phyloP scores from a whole-genome alignment of 345 rosid genomes.

The Bruguiera parviflora region DNA sequence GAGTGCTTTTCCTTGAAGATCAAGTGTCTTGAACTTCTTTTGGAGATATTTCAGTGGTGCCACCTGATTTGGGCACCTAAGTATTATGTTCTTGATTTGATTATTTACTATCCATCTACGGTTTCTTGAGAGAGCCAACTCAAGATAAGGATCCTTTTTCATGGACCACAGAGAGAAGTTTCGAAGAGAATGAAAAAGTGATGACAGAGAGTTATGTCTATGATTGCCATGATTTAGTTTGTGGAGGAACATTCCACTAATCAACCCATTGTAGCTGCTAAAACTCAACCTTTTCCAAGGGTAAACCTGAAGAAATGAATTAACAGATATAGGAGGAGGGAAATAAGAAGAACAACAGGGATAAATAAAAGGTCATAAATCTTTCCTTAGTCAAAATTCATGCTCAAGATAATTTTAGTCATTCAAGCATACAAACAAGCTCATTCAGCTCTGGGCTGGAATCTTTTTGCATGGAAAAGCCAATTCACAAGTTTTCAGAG shows the following conservation, averaged over 20 bases:
- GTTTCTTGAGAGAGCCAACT: constrained; percentile 74
- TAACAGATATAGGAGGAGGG: too few relatives aligned
- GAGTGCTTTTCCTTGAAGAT: constrained; percentile 88
- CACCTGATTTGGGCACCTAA: constrained; percentile 63
- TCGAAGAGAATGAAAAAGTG: constrained; percentile 18
- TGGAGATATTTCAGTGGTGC: constrained; percentile 57
- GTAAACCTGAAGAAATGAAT: too few relatives aligned
- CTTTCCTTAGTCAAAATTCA: too few relatives aligned
- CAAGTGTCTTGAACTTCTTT: constrained; percentile 89
- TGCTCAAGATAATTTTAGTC: too few relatives aligned
- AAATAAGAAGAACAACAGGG: too few relatives aligned
- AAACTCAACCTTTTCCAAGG: too few relatives aligned
- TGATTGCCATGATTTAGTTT: neutral
- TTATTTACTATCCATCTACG: constrained; percentile 86
- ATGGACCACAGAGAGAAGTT: constrained; percentile 84
- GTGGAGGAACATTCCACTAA: constrained; percentile 7
- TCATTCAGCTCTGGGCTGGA: too few relatives aligned
- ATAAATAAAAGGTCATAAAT: too few relatives aligned
- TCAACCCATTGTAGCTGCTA: neutral
- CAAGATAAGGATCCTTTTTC: constrained; percentile 87
- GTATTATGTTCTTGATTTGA: constrained; percentile 78
- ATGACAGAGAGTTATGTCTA: neutral
- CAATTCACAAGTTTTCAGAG: too few relatives aligned
- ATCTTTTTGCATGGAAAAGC: too few relatives aligned
- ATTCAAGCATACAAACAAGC: too few relatives aligned